These are phyloP conservation scores for Xylariaceae sp. DNA, from an alignment of 2,329 filamentous ascomycete genomes.

Conservation along the genomic window DNA sequence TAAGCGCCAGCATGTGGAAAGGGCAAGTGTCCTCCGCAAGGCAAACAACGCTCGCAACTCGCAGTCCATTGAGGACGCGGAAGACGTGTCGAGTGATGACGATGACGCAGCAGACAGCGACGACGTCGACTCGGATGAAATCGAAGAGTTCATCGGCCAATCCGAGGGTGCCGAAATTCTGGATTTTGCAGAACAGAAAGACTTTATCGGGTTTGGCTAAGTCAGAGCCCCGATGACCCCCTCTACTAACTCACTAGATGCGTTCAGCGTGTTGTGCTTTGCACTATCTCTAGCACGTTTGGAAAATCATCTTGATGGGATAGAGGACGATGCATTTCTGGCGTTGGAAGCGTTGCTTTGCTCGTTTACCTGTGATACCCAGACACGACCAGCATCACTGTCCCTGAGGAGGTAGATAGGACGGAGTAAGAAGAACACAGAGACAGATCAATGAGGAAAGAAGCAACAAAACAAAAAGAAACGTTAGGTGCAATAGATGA, in stretches of 20 bases:
- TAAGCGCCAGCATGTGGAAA: constrained; percentile 79
- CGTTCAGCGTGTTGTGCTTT: not conserved
- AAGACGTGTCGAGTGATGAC: constrained; percentile 72
- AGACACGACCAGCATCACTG: too few species aligned
- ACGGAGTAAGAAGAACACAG: too few species aligned
- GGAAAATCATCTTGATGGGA: not conserved
- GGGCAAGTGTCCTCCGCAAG: constrained; percentile 71
- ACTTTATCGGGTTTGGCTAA: constrained; percentile 47
- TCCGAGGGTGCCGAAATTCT: constrained; percentile 44
- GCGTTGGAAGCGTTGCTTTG: constrained; percentile 2
- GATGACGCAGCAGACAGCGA: constrained; percentile 61
- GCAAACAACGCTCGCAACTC: constrained; percentile 47
- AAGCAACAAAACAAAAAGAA: too few species aligned
- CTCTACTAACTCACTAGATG: constrained; percentile 16
- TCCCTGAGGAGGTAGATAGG: too few species aligned
- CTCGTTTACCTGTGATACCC: constrained; percentile 3
- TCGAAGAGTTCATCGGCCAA: constrained; percentile 56
- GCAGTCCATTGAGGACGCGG: constrained; percentile 42
- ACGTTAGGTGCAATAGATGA: too few species aligned
- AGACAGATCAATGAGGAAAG: too few species aligned
- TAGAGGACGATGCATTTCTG: not conserved
- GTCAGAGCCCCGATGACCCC: too few species aligned
- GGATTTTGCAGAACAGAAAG: constrained; percentile 50
- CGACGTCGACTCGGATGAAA: constrained; percentile 71
- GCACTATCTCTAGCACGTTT: not conserved